Conservation (phyloP, 2,329 filamentous ascomycete genomes). For the Diaporthe sp. region DNA sequence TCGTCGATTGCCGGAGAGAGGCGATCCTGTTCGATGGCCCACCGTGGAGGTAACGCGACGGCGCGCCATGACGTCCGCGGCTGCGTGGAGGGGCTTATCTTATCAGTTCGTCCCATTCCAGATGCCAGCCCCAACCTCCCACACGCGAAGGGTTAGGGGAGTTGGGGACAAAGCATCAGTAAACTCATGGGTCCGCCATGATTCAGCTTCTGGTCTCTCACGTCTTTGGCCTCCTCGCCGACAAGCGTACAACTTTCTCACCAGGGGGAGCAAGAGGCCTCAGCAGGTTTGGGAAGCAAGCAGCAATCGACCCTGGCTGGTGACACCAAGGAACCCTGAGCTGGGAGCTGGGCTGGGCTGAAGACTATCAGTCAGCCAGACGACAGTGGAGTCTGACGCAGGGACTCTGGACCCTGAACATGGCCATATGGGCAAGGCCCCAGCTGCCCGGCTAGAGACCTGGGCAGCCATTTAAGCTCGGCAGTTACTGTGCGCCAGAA, state of each 20-base stretch:
- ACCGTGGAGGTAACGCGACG: not conserved
- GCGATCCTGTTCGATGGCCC: not conserved
- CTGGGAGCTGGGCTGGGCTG: not conserved
- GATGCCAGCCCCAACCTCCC: not conserved
- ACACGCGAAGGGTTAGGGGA: not conserved
- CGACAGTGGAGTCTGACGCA: not conserved
- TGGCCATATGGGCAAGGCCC: too few species aligned
- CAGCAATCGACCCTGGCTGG: not conserved
- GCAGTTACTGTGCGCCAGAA: not conserved
- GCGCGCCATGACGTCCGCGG: not conserved
- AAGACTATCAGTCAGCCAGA: too few species aligned
- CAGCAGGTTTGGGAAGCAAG: not conserved
- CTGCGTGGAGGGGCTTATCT: constrained; percentile 3
- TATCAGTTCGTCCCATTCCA: not conserved
- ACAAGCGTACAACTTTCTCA: not conserved
- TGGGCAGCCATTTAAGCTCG: not conserved
- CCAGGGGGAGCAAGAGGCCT: not conserved
- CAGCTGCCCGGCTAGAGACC: too few species aligned
- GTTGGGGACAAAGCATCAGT: not conserved
- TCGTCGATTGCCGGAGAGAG: not conserved
- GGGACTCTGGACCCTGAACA: not conserved
- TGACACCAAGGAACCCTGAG: not conserved
- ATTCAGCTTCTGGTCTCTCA: not conserved
- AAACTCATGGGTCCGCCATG: not conserved
- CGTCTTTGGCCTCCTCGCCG: not conserved